phyloP scores from a whole-genome alignment of 129 eudicot species.

The Arctium minus region DNA sequence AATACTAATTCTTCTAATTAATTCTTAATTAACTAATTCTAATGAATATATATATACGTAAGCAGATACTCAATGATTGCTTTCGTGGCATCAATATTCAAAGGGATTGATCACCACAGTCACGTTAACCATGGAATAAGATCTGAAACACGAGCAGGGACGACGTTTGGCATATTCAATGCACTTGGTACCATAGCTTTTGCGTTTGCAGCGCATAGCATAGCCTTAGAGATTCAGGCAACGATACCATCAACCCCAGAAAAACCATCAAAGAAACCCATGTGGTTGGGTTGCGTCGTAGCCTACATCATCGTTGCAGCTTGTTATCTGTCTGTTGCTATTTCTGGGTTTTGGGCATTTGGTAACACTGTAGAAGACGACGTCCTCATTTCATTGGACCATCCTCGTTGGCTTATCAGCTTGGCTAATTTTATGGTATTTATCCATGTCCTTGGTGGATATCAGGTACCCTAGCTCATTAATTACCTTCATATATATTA shows the following conservation, averaged over 20 bases:
- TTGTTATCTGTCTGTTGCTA: slow-evolving; percentile 16
- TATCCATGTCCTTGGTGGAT: slow-evolving; percentile 39
- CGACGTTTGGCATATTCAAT: slow-evolving; percentile 16
- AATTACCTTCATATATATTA: too few relatives aligned
- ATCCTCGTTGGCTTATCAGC: slow-evolving; percentile 32
- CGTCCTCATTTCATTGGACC: slow-evolving; percentile 27
- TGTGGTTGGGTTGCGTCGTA: slow-evolving; percentile 18
- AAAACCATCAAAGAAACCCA: slow-evolving; percentile 23
- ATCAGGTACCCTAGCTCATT: slow-evolving; percentile 25
- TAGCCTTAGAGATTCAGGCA: slow-evolving; percentile 25
- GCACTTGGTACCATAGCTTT: slow-evolving; percentile 19
- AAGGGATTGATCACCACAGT: slow-evolving; percentile 1
- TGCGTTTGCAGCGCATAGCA: slow-evolving; percentile 27
- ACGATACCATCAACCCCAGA: slow-evolving; percentile 21
- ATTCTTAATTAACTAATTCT: too few relatives aligned
- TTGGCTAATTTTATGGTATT: slow-evolving; percentile 32
- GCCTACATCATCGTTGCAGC: slow-evolving; percentile 19
- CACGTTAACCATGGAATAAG: slow-evolving; percentile 10
- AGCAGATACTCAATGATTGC: slow-evolving; percentile 23
- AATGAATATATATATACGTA: too few relatives aligned
- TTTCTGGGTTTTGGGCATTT: slow-evolving; percentile 28
- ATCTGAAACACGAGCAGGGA: slow-evolving; percentile 20
- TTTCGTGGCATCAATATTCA: slow-evolving; percentile 14
- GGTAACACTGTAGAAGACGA: slow-evolving; percentile 30
- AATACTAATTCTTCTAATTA: too few relatives aligned